phyloP scores from a whole-genome alignment of 306 rosid genomes.

The Prunus salicina region DNA sequence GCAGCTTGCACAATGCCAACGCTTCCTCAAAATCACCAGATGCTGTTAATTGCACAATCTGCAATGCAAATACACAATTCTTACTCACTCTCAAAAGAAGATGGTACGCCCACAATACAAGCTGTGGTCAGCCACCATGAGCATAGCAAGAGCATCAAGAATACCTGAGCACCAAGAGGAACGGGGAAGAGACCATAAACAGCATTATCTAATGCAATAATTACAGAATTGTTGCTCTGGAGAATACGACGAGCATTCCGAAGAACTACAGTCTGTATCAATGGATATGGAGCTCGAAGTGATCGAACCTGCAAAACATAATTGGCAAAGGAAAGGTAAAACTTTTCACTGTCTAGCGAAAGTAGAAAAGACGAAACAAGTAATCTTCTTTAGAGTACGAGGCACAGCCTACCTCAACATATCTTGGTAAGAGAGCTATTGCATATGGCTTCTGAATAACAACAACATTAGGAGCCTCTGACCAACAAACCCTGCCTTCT shows the following conservation, averaged over 20 bases:
- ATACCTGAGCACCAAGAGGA: constrained; percentile 99
- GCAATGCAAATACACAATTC: constrained; percentile 31
- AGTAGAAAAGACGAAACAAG: not conserved
- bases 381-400: not conserved
- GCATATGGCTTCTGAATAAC: constrained; percentile 89
- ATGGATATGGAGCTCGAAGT: constrained; percentile 76
- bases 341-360: constrained; percentile 18
- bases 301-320: constrained; percentile 73
- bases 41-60: constrained; percentile 98
- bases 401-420: constrained; percentile 67
- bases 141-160: constrained; percentile 7
- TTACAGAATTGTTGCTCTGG: constrained; percentile 52
- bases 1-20: constrained; percentile 94
- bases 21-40: constrained; percentile 98
- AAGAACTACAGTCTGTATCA: constrained; percentile 91
- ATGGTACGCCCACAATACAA: not conserved
- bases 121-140: not conserved
- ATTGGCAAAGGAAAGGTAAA: constrained; percentile 14
- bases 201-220: constrained; percentile 77
- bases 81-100: constrained; percentile 10
- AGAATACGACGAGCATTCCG: constrained; percentile 74
- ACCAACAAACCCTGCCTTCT: constrained; percentile 97
- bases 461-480: constrained; percentile 84
- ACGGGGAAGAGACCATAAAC: constrained; percentile 90
- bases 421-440: constrained; percentile 77